These are phyloP conservation scores for Alternaria sp. DNA, from an alignment of 2,329 filamentous ascomycete genomes.

Conservation along the genomic window DNA sequence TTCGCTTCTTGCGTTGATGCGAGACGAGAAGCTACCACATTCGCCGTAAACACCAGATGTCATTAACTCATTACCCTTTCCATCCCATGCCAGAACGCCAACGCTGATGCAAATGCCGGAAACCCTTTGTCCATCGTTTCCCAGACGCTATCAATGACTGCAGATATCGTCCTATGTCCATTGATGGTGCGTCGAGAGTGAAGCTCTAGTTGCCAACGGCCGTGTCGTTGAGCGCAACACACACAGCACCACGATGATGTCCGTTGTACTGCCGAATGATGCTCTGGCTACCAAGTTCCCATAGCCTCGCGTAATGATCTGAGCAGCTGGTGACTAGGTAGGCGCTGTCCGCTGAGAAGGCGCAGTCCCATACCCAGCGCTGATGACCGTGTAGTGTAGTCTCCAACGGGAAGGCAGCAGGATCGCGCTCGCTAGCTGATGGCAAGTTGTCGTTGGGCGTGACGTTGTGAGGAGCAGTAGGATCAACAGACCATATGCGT, in stretches of 20 bases:
- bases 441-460: constrained; percentile 44
- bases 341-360: constrained; percentile 90
- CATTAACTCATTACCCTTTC: constrained; percentile 1
- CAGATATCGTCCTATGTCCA: background rate
- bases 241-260: constrained; percentile 90
- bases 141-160: background rate
- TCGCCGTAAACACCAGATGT: constrained; percentile 9
- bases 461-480: constrained; percentile 47
- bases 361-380: constrained; percentile 97
- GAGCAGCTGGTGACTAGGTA: constrained; percentile 94
- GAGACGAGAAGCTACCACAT: background rate
- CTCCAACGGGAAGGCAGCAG: constrained; percentile 77
- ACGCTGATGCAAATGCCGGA: constrained; percentile 18
- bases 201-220: constrained; percentile 46
- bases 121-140: background rate
- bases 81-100: constrained; percentile 12
- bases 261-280: constrained; percentile 97
- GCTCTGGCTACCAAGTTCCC: constrained; percentile 86
- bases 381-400: constrained; percentile 90
- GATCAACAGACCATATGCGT: constrained; percentile 93
- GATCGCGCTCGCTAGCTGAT: constrained; percentile 49
- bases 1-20: background rate
- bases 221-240: constrained; percentile 86
- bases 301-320: constrained; percentile 90
- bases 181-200: background rate